Evolutionary conservation across 768 basidiomycete genomes (phyloP).

Genomic region (Erythrobasidium yunnanense): DNA sequence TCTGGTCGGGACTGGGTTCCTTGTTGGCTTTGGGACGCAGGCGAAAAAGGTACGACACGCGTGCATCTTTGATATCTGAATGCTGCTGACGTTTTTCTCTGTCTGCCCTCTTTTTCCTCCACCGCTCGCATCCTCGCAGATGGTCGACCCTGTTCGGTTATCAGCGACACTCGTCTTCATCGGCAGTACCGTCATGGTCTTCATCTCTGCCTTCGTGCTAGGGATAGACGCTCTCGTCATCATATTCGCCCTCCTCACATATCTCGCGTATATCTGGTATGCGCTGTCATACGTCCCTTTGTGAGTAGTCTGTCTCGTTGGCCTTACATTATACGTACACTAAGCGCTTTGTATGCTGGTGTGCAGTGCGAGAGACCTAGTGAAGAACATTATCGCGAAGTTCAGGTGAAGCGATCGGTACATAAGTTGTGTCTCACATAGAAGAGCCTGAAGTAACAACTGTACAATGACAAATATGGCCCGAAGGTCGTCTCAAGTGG

Average conservation of each 20-base stretch:
- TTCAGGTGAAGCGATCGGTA: neutral
- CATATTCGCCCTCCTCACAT: neutral
- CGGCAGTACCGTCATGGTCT: slow-evolving; percentile 21
- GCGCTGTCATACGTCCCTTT: slow-evolving; percentile 15
- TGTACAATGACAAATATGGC: too few relatives aligned
- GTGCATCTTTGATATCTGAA: too few relatives aligned
- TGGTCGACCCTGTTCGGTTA: slow-evolving; percentile 19
- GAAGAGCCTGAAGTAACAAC: too few relatives aligned
- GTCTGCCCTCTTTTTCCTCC: too few relatives aligned
- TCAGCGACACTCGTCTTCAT: slow-evolving; percentile 19
- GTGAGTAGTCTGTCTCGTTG: neutral
- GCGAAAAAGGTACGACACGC: slow-evolving; percentile 11
- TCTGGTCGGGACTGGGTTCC: slow-evolving; percentile 18
- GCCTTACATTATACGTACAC: too few relatives aligned
- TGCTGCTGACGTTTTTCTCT: too few relatives aligned
- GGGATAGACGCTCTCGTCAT: slow-evolving; percentile 23
- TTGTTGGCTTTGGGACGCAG: slow-evolving; percentile 10
- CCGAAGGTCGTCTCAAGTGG: too few relatives aligned
- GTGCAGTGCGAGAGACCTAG: slow-evolving; percentile 10
- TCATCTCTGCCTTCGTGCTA: slow-evolving; percentile 19
- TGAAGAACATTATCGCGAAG: slow-evolving; percentile 7
- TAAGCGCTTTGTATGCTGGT: too few relatives aligned
- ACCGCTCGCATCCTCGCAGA: too few relatives aligned
- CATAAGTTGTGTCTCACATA: too few relatives aligned
- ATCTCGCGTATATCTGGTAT: slow-evolving; percentile 25